Evolutionary conservation across 495 filamentous ascomycete genomes (phyloP).

Genomic region (Darksidea phi): DNA sequence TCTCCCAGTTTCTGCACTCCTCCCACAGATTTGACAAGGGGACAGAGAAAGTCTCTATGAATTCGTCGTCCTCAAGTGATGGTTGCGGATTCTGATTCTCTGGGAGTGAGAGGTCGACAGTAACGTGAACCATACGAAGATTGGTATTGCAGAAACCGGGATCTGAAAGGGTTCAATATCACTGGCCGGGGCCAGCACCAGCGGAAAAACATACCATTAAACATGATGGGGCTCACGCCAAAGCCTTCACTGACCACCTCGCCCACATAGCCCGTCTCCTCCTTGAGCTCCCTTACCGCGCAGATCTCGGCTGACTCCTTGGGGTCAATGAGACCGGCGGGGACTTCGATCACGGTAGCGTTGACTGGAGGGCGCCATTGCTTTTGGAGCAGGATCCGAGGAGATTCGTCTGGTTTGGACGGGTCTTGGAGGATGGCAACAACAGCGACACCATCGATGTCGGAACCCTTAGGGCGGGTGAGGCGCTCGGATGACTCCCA

Average conservation of each 20-base stretch:
- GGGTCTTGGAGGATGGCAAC: slow-evolving; percentile 77
- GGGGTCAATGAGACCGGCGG: slow-evolving; percentile 80
- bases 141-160: slow-evolving; percentile 89
- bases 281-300: slow-evolving; percentile 79
- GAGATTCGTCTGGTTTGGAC: slow-evolving; percentile 56
- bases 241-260: slow-evolving; percentile 23
- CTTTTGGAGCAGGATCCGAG: slow-evolving; percentile 59
- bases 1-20: slow-evolving; percentile 67
- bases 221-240: slow-evolving; percentile 72
- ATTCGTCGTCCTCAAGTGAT: slow-evolving; percentile 82
- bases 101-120: slow-evolving; percentile 68
- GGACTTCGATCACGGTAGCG: slow-evolving; percentile 76
- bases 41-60: slow-evolving; percentile 81
- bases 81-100: slow-evolving; percentile 70
- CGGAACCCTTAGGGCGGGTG: slow-evolving; percentile 44
- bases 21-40: slow-evolving; percentile 64
- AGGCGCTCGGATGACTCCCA: slow-evolving; percentile 39
- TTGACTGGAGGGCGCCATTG: slow-evolving; percentile 84
- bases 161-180: slow-evolving; percentile 41
- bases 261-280: slow-evolving; percentile 87
- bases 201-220: slow-evolving; percentile 65
- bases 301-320: slow-evolving; percentile 74
- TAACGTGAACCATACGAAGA: slow-evolving; percentile 77
- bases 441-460: slow-evolving; percentile 86
- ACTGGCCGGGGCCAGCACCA: not conserved